phyloP scores from a whole-genome alignment of 1,139 yeast species.

The Suhomyces bribrorum region DNA sequence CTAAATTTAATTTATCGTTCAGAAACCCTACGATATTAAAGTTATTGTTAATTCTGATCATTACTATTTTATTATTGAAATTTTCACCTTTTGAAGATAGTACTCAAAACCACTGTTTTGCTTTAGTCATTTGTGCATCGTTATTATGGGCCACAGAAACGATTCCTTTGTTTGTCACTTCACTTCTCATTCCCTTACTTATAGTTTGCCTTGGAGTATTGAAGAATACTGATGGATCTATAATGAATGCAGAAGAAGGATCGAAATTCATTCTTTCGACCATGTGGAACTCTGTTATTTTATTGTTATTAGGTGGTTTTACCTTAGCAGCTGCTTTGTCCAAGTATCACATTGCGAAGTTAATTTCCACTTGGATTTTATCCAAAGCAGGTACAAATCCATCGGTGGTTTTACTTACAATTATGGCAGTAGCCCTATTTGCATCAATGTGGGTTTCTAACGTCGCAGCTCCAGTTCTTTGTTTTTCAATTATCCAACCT shows the following conservation, averaged over 20 bases:
- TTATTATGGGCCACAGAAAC: constrained; percentile 75
- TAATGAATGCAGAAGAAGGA: constrained; percentile 54
- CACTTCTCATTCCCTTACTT: constrained; percentile 61
- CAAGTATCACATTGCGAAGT: constrained; percentile 67
- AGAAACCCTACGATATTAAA: constrained; percentile 49
- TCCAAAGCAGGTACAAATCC: constrained; percentile 70
- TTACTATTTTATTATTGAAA: constrained; percentile 51
- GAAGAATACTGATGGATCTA: constrained; percentile 54
- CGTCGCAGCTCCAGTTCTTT: constrained; percentile 76
- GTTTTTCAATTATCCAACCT: constrained; percentile 68
- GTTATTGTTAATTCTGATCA: constrained; percentile 41
- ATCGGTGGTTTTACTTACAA: constrained; percentile 57
- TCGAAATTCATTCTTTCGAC: constrained; percentile 56
- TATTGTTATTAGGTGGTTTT: constrained; percentile 70
- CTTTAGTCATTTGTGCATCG: constrained; percentile 68
- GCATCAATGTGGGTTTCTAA: constrained; percentile 80
- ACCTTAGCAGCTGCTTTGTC: constrained; percentile 74
- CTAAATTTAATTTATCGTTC: constrained; percentile 39
- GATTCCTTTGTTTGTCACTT: constrained; percentile 67
- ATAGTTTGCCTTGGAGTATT: constrained; percentile 57
- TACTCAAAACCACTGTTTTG: constrained; percentile 67
- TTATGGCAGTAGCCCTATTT: constrained; percentile 68
- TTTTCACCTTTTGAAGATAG: constrained; percentile 59
- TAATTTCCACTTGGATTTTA: constrained; percentile 64
- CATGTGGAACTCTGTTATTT: constrained; percentile 77